Evolutionary conservation across 768 basidiomycete species (phyloP).

Genomic region (Multifurca ochricompacta): DNA sequence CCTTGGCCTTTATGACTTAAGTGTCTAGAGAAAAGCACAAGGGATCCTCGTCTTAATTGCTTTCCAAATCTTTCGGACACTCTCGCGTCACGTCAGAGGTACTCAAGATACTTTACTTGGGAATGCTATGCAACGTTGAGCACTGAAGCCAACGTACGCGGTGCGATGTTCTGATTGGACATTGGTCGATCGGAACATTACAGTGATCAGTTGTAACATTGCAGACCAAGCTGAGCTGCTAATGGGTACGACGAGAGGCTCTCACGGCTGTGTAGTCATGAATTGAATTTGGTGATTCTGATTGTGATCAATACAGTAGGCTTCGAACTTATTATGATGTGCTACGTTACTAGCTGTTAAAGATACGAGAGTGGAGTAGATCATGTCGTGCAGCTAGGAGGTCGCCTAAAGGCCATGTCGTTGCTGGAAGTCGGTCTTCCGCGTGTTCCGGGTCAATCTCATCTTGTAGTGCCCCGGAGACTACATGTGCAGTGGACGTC

Average conservation of each 20-base stretch:
- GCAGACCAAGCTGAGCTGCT: no score
- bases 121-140: no score
- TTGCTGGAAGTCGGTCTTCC: conserved; percentile 45
- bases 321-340: neutral
- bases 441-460: conserved; percentile 29
- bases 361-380: conserved; percentile 90
- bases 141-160: no score
- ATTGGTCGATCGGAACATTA: no score
- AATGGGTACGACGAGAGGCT: no score
- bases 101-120: no score
- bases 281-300: no score
- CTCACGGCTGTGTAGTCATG: no score
- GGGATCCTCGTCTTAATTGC: neutral
- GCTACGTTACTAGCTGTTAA: conserved; percentile 59
- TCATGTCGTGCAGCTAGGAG: conserved; percentile 87
- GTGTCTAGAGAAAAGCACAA: neutral
- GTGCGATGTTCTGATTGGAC: no score
- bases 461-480: conserved; percentile 19
- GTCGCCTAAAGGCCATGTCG: conserved; percentile 95
- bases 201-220: no score
- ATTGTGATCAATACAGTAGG: no score
- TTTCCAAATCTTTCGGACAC: neutral
- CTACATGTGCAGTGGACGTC: neutral
- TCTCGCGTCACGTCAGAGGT: no score
- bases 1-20: neutral